Evolutionary conservation across 768 basidiomycete species (phyloP), one percentile per base, ranked within the genome.

Genomic region (Amanita subjunquillea): DNA sequence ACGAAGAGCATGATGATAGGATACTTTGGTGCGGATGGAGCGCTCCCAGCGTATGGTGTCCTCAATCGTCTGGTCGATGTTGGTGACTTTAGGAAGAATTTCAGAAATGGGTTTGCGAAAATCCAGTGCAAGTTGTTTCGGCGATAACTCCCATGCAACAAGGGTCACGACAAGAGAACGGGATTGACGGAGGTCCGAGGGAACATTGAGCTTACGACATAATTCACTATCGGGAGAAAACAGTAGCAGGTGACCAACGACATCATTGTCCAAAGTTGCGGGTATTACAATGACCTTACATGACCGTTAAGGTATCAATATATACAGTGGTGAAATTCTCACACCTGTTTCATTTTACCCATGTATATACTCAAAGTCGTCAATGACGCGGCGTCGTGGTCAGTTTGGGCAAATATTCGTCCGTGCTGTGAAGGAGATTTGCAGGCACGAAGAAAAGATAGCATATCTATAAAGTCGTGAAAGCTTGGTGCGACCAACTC

Each of bases 201-300:
- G 76, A 2, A 81, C 71, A 38, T 69, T 67, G 43, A 81, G 66
- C 12, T 65, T 59, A 4, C 60, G 63, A 45, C 61, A 60, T n/a
- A 79, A 63, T 3, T 64, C 51, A 2, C 60, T 49, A 38, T 71
- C 58, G 13, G 68, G 61, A 20, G 78, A 71, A 56, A 82, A 77
- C n/a, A 87, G 58, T n/a, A 87, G 38, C 30, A 85, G 69, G 34
- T 78, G 61, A 6, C 77, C 85, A 12, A 74, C 70, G 45, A 76
- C 64, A 34, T 66, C 63, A 23, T 65, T 66, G 55, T 83, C 78
- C 43, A 82, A 62, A 40, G 60, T 62, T 0, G 80, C 58, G 23
- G 79, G 73, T 9, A 78, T 63, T 48, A 75, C 65, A 42, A 77
- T 71, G 53, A 76, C 69, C 83, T 85, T 27, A 40, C 12, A 3